These are phyloP conservation scores for Naegleria gruberi DNA, from an alignment of 208 protist species.

Conservation along the genomic window DNA sequence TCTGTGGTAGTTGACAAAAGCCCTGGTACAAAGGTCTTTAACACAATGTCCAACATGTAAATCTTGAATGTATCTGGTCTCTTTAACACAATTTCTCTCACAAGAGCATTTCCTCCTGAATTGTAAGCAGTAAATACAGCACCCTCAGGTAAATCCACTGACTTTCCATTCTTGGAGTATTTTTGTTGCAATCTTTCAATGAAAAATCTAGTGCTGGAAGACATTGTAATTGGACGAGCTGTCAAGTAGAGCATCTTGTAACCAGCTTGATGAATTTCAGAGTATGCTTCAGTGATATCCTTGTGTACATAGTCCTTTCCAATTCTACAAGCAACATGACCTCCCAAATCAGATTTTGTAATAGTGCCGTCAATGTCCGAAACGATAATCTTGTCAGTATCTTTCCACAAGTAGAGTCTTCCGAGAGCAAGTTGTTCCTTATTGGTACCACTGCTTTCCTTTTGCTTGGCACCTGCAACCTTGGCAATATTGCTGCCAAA, in stretches of 20 bases:
- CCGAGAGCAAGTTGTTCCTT: constrained; percentile 53
- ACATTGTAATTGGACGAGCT: not conserved
- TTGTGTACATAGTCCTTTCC: constrained; percentile 29
- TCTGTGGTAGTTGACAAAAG: not conserved
- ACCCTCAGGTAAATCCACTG: not conserved
- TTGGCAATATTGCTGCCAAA: not conserved
- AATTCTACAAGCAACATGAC: constrained; percentile 80
- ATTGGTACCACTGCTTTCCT: not conserved
- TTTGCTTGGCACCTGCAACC: not conserved
- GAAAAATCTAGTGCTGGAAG: not conserved
- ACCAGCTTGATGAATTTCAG: not conserved
- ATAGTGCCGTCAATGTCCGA: constrained; percentile 97
- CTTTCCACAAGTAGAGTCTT: constrained; percentile 81
- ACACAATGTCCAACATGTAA: not conserved
- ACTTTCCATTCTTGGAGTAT: not conserved
- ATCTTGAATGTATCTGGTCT: constrained; percentile 13
- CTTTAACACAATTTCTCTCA: constrained; percentile 5
- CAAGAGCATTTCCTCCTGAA: not conserved
- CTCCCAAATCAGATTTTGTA: constrained; percentile 89
- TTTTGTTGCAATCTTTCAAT: not conserved
- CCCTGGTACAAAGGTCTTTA: not conserved
- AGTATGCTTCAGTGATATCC: not conserved
- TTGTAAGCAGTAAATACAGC: not conserved
- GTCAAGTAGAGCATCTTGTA: constrained; percentile 18
- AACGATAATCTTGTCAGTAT: constrained; percentile 82